Conservation (phyloP, 2,329 filamentous ascomycete genomes). For the Metarhizium humberi region DNA sequence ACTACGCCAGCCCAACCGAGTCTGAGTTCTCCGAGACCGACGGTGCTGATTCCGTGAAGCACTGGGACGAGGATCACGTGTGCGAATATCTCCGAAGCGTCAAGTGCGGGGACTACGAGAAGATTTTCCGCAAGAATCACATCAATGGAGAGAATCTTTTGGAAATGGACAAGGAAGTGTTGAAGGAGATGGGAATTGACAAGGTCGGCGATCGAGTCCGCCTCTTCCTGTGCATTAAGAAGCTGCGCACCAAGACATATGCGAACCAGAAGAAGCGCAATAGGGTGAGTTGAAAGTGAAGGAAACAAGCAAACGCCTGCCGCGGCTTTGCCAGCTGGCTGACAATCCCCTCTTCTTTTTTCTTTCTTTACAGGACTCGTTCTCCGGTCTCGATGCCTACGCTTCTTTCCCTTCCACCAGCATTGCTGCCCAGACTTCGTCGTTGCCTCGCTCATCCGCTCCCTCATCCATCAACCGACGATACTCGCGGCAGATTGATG, state of each 20-base stretch:
- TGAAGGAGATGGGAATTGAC: constrained; percentile 97
- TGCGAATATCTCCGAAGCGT: constrained; percentile 86
- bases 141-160: constrained; percentile 96
- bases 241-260: constrained; percentile 66
- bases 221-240: constrained; percentile 78
- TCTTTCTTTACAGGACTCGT: constrained; percentile 55
- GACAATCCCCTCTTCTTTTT: neutral
- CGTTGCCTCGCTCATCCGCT: constrained; percentile 42
- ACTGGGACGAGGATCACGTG: constrained; percentile 87
- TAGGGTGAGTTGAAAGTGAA: constrained; percentile 49
- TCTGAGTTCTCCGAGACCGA: constrained; percentile 87
- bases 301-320: neutral
- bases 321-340: neutral
- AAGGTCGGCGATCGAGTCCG: constrained; percentile 95
- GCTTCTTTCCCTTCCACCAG: constrained; percentile 28
- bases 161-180: constrained; percentile 91
- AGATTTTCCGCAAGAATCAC: constrained; percentile 81
- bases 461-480: constrained; percentile 41
- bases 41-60: constrained; percentile 64
- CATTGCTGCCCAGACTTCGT: constrained; percentile 43
- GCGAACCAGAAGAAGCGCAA: constrained; percentile 75
- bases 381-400: constrained; percentile 65
- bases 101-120: constrained; percentile 89
- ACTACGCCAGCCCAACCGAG: constrained; percentile 75
- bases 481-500: constrained; percentile 53